Conservation (phyloP, 495 filamentous ascomycete species). For the Pseudevernia furfuracea region DNA sequence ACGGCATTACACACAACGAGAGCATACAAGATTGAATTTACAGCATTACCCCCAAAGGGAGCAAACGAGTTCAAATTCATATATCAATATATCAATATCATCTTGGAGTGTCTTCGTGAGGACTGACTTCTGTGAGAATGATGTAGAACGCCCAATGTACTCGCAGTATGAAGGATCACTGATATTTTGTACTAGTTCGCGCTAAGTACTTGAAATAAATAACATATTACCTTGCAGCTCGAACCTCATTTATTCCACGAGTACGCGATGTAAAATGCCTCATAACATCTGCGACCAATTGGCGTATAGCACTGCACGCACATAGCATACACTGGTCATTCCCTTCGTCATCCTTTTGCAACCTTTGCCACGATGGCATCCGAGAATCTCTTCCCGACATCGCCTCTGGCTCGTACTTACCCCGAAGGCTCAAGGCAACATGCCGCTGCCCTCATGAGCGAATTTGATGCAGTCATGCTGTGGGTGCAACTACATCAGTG, state of each 20-base stretch:
- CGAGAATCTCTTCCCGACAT: neutral
- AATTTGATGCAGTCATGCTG: neutral
- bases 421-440: neutral
- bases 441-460: neutral
- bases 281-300: too few species aligned
- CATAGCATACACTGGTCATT: too few species aligned
- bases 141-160: too few species aligned
- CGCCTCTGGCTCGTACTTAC: neutral
- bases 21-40: neutral
- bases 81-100: too few species aligned
- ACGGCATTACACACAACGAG: neutral
- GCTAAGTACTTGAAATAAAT: neutral
- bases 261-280: too few species aligned
- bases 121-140: neutral
- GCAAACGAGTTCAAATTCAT: neutral
- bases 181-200: neutral
- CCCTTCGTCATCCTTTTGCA: neutral
- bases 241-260: neutral
- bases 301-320: too few species aligned
- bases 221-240: neutral
- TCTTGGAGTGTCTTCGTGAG: neutral
- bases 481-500: neutral
- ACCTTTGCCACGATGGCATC: neutral
- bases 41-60: neutral
- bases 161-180: neutral